These are phyloP conservation scores for Eucalyptus tenuipes DNA, from an alignment of 345 rosid genomes.

Conservation along the genomic window DNA sequence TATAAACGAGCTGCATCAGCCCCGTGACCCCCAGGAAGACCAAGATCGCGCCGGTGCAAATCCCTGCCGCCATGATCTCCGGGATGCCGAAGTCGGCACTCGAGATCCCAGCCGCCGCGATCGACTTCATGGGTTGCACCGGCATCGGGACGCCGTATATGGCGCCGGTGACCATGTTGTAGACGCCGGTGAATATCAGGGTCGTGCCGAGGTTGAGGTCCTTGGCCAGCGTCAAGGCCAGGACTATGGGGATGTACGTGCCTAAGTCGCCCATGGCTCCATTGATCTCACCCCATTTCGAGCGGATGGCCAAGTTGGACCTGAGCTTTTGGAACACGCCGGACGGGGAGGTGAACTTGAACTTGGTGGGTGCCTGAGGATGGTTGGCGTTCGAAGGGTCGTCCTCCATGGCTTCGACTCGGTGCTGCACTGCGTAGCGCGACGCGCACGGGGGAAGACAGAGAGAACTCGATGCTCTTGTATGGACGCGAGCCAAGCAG, in stretches of 20 bases:
- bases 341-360: not conserved
- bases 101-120: constrained; percentile 67
- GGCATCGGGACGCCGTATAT: constrained; percentile 84
- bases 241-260: constrained; percentile 74
- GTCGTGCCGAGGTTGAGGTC: constrained; percentile 78
- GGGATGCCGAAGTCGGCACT: constrained; percentile 44
- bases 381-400: not conserved
- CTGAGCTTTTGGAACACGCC: constrained; percentile 17
- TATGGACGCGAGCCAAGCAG: not conserved
- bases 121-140: constrained; percentile 90
- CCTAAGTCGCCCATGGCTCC: constrained; percentile 94
- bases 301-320: constrained; percentile 32
- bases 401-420: not conserved
- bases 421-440: not conserved
- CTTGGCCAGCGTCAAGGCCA: constrained; percentile 67
- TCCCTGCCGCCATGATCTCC: constrained; percentile 73
- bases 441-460: not conserved
- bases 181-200: constrained; percentile 58
- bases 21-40: constrained; percentile 58
- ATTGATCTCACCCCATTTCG: constrained; percentile 59
- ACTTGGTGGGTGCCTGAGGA: not conserved
- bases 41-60: constrained; percentile 56
- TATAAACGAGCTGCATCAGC: constrained; percentile 63
- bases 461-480: not conserved
- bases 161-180: constrained; percentile 64